Percentiles rank a stretch among this genome's conserved stretches.
Evolutionary conservation across 208 protist genomes (phyloP).

Genomic region (Polymyxa betae): DNA sequence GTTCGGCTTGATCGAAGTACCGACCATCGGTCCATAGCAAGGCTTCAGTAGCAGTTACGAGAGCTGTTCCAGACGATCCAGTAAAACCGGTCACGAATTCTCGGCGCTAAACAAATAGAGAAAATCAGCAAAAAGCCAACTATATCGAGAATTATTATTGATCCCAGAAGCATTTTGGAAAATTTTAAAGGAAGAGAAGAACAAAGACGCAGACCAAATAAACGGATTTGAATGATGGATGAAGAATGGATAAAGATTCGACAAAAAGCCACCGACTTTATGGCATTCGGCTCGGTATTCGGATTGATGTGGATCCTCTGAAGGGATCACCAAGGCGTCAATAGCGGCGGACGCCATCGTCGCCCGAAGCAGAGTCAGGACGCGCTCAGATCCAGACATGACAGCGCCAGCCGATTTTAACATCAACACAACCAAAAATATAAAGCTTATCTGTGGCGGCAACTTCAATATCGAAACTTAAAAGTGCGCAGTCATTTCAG

Average conservation of each 20-base stretch:
- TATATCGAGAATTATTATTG: too few relatives aligned
- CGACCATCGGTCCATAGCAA: constrained; percentile 95
- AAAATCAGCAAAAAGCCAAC: background rate
- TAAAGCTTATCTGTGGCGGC: too few relatives aligned
- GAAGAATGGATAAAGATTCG: background rate
- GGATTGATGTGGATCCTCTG: constrained; percentile 87
- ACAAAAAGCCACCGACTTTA: background rate
- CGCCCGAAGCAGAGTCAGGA: constrained; percentile 73
- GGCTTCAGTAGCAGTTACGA: constrained; percentile 74
- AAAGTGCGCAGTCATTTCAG: too few relatives aligned
- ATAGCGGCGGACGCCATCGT: constrained; percentile 78
- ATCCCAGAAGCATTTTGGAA: too few relatives aligned
- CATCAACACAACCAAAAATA: too few relatives aligned
- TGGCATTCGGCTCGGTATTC: constrained; percentile 86
- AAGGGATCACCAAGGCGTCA: constrained; percentile 84
- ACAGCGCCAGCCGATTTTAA: too few relatives aligned
- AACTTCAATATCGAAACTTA: too few relatives aligned
- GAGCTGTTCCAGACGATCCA: constrained; percentile 85
- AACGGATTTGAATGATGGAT: too few relatives aligned
- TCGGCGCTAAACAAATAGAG: constrained; percentile 79
- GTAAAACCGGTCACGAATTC: constrained; percentile 90
- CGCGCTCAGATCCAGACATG: too few relatives aligned
- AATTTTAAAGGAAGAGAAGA: too few relatives aligned
- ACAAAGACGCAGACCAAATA: too few relatives aligned
- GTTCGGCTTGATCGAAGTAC: constrained; percentile 89